These are phyloP conservation scores for Penicillium palitans DNA, from an alignment of 2,329 filamentous ascomycete genomes.

Conservation along the genomic window DNA sequence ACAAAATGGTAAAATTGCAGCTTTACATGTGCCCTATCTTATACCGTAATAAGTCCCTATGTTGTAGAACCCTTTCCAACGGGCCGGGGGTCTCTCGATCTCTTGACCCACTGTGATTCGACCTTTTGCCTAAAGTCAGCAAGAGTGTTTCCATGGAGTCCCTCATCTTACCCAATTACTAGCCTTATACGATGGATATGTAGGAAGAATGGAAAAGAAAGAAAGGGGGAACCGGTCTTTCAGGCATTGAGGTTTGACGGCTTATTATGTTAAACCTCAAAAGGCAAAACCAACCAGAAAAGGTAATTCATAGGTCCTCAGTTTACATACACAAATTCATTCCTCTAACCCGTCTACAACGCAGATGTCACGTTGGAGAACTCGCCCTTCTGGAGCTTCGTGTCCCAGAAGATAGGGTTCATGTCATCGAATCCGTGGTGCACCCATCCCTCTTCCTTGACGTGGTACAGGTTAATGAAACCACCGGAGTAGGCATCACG, in stretches of 20 bases:
- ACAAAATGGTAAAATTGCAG: too few relatives aligned
- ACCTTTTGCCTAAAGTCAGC: too few relatives aligned
- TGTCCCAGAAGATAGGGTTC: constrained; percentile 99
- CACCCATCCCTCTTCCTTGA: constrained; percentile 98
- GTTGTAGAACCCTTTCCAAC: too few relatives aligned
- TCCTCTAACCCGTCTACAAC: constrained; percentile 43
- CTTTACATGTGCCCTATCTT: too few relatives aligned
- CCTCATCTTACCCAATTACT: too few relatives aligned
- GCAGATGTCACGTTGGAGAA: constrained; percentile 91
- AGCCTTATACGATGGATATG: too few relatives aligned
- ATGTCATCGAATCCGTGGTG: constrained; percentile 98
- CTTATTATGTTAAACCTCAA: not conserved
- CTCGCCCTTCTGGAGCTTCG: constrained; percentile 96
- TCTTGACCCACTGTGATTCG: too few relatives aligned
- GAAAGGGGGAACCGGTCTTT: too few relatives aligned
- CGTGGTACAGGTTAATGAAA: constrained; percentile 97
- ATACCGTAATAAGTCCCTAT: too few relatives aligned
- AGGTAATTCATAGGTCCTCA: not conserved
- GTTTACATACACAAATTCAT: constrained; percentile 13
- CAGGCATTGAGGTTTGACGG: not conserved
- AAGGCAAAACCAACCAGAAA: not conserved
- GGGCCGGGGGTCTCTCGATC: too few relatives aligned
- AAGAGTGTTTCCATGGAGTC: too few relatives aligned
- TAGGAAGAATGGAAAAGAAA: too few relatives aligned
- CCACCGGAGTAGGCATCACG: constrained; percentile 98